These are phyloP conservation scores for Euphrasia confusa DNA, from an alignment of 257 asterid genomes.

Conservation along the genomic window DNA sequence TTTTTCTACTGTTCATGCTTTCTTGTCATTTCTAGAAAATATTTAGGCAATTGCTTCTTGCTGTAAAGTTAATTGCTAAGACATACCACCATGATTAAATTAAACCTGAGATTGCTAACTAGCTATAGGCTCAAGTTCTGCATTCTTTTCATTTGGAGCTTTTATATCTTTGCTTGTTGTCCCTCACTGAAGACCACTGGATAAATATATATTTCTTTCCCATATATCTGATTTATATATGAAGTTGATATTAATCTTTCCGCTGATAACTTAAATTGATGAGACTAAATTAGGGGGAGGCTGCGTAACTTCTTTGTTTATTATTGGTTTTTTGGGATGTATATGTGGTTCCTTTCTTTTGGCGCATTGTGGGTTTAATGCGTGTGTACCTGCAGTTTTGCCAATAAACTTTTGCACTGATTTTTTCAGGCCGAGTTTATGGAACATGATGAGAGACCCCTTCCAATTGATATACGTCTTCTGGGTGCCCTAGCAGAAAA, in stretches of 20 bases:
- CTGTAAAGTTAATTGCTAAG: slow-evolving; percentile 16
- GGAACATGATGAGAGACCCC: slow-evolving; percentile 98
- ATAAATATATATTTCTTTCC: background rate
- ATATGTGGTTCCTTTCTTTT: slow-evolving; percentile 12
- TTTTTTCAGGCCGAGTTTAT: slow-evolving; percentile 92
- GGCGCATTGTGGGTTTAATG: slow-evolving; percentile 17
- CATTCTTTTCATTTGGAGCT: slow-evolving; percentile 2
- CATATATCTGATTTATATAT: background rate
- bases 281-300: background rate
- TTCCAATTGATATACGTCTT: slow-evolving; percentile 95
- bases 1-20: slow-evolving; percentile 12
- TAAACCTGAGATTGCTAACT: slow-evolving; percentile 7
- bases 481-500: slow-evolving; percentile 99
- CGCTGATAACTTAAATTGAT: background rate
- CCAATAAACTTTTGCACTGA: slow-evolving; percentile 23
- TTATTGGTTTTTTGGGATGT: slow-evolving; percentile 10
- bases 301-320: background rate
- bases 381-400: slow-evolving; percentile 16
- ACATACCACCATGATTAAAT: slow-evolving; percentile 2
- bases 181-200: slow-evolving; percentile 17
- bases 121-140: slow-evolving; percentile 4
- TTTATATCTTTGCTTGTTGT: slow-evolving; percentile 1
- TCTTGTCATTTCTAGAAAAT: slow-evolving; percentile 10
- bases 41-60: background rate
- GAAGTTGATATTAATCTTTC: background rate